Evolutionary conservation across 2,329 filamentous ascomycete species (phyloP).

Genomic region (Trichophyton verrucosum): DNA sequence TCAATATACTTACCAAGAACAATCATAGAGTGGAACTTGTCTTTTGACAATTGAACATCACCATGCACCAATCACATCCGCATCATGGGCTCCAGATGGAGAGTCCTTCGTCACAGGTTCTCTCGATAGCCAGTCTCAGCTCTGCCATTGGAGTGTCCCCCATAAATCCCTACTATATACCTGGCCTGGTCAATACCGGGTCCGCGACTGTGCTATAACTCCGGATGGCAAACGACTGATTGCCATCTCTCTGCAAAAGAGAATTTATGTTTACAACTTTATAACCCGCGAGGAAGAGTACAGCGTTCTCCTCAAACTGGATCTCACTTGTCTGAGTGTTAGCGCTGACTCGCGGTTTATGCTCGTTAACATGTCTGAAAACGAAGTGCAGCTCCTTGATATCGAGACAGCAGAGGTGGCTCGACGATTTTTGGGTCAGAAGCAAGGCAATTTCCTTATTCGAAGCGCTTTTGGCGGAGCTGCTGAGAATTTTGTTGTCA

Average conservation of each 20-base stretch:
- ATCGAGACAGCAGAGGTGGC: constrained; percentile 59
- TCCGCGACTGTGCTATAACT: constrained; percentile 76
- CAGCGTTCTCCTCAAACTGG: constrained; percentile 55
- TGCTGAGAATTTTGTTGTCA: constrained; percentile 80
- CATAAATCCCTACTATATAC: constrained; percentile 48
- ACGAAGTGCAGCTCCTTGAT: constrained; percentile 66
- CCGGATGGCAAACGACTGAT: constrained; percentile 68
- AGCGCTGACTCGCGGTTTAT: constrained; percentile 69
- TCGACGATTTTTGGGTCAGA: constrained; percentile 62
- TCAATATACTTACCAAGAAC: neutral
- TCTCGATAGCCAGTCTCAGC: constrained; percentile 52
- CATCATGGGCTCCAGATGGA: constrained; percentile 75
- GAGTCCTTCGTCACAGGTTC: constrained; percentile 67
- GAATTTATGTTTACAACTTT: constrained; percentile 73
- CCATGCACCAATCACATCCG: constrained; percentile 73
- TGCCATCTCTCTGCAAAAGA: constrained; percentile 57
- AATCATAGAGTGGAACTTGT: constrained; percentile 49
- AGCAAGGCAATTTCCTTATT: constrained; percentile 65
- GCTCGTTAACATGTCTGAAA: constrained; percentile 68
- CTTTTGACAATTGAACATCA: constrained; percentile 57
- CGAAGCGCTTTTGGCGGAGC: constrained; percentile 77
- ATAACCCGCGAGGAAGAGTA: constrained; percentile 61
- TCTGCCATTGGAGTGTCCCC: constrained; percentile 58
- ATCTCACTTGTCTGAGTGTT: constrained; percentile 67
- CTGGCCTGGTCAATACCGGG: constrained; percentile 59